These are phyloP conservation scores for Rhodofomes roseus DNA, from an alignment of 1,284 basidiomycete species.

Conservation along the genomic window DNA sequence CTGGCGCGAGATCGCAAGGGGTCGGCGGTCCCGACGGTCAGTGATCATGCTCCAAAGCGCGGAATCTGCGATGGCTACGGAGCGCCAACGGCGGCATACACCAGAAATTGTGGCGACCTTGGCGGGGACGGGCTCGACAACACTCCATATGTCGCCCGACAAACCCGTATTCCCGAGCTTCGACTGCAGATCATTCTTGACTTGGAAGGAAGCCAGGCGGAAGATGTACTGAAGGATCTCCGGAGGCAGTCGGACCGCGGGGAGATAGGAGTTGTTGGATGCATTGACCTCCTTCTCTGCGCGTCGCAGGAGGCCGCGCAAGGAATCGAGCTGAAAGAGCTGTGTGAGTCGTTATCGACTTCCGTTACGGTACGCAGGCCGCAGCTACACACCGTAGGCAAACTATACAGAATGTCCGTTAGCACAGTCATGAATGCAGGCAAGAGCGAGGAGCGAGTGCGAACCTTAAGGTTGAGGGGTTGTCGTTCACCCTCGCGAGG, in stretches of 20 bases:
- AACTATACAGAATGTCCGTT: background rate
- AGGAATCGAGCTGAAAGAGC: background rate
- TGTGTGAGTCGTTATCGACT: background rate
- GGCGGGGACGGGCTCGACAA: background rate
- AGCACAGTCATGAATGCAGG: background rate
- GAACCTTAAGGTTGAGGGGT: background rate
- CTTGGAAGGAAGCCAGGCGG: background rate
- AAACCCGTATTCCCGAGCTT: background rate
- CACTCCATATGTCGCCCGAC: background rate
- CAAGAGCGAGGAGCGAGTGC: background rate
- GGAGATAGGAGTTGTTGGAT: background rate
- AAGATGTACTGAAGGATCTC: slow-evolving; percentile 1
- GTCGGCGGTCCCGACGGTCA: background rate
- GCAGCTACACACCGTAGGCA: background rate
- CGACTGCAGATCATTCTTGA: background rate
- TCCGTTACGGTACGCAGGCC: background rate
- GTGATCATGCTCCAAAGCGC: background rate
- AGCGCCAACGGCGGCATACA: background rate
- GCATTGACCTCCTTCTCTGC: background rate
- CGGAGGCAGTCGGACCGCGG: background rate
- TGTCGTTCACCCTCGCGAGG: background rate
- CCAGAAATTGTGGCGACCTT: background rate
- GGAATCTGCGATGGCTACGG: background rate
- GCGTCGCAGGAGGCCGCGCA: background rate
- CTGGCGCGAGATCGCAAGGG: background rate